Evolutionary conservation across 257 asterid genomes (phyloP).

Genomic region (Eustoma russellianum): DNA sequence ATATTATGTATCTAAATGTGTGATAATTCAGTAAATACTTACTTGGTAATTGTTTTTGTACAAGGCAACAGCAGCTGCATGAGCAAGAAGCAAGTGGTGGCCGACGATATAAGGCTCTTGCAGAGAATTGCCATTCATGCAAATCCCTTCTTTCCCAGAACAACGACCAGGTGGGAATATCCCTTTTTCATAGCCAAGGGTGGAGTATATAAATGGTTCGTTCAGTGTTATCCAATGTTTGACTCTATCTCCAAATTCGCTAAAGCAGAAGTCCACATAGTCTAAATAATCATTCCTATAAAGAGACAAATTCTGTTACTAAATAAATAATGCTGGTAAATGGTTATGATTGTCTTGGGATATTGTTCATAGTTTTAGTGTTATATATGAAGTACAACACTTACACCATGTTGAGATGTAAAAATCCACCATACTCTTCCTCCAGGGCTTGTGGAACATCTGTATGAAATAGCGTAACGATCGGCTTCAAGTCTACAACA

Average conservation of each 20-base stretch:
- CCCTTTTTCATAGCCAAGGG: not conserved
- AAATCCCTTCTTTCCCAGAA: not conserved
- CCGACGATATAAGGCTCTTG: constrained; percentile 42
- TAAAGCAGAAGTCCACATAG: not conserved
- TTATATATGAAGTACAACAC: not conserved
- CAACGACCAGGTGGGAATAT: not conserved
- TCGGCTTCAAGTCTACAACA: not conserved
- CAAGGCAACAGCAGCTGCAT: constrained; percentile 26
- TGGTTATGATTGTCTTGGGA: no score
- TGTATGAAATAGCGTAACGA: not conserved
- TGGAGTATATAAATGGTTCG: not conserved
- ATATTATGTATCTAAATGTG: no score
- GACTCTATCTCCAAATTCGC: not conserved
- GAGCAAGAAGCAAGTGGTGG: constrained; percentile 35
- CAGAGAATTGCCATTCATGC: constrained; percentile 24
- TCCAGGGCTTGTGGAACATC: constrained; percentile 1
- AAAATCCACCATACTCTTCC: not conserved
- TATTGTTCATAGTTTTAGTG: no score
- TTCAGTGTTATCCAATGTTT: not conserved
- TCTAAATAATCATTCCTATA: not conserved
- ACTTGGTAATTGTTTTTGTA: constrained; percentile 35
- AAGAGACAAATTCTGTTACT: no score
- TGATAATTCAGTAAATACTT: not conserved
- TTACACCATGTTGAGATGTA: not conserved
- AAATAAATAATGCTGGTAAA: no score